Base-by-base conservation (phyloP, 805 yeast species). In the Yarrowia keelungensis region DNA sequence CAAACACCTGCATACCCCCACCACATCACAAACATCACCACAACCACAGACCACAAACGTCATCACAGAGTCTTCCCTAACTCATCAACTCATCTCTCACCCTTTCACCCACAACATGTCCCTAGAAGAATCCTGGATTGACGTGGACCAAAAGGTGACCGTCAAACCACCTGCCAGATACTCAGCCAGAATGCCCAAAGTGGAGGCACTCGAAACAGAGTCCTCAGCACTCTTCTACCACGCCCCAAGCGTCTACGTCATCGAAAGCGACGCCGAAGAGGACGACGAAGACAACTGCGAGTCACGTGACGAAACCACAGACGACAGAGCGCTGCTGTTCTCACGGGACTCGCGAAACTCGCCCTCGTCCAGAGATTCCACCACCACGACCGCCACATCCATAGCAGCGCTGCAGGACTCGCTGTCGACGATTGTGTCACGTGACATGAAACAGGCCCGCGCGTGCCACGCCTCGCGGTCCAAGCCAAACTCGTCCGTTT, bases 71-170 rank as follows among this genome's bases (percentile, higher is more conserved):
- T 19, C 19, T 19, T 19, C 19, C 19, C 19, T 19, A 19, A 19
- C 19, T 19, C 19, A 19, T 19, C 47, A 43, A 15, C 22, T n/a
- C n/a, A n/a, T n/a, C n/a, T n/a, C n/a, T n/a, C n/a, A n/a, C n/a
- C n/a, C n/a, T n/a, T 12, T 36, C 58, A 36, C 11, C 39, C 35
- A 7, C 8, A 50, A 35, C 38, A 56, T 59, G 65, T 59, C 65
- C 35, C 51, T 59, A 12, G 65, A 59, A 45, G 65, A 59, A 32
- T 59, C 65, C 16, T 59, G 65, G 65, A 59, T 59, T 39, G 65
- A 59, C 43, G 65, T 59, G 65, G 51, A 59, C 65, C 65, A 59
- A 19, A 59, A 59, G 35, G 51, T 45, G 14, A 59, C 65, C 16
- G 35, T 59, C 50, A 59, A 59, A 32, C 50, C 50, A 1, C 51